phyloP scores from a whole-genome alignment of 768 basidiomycete genomes.

The Kwoniella sp. region DNA sequence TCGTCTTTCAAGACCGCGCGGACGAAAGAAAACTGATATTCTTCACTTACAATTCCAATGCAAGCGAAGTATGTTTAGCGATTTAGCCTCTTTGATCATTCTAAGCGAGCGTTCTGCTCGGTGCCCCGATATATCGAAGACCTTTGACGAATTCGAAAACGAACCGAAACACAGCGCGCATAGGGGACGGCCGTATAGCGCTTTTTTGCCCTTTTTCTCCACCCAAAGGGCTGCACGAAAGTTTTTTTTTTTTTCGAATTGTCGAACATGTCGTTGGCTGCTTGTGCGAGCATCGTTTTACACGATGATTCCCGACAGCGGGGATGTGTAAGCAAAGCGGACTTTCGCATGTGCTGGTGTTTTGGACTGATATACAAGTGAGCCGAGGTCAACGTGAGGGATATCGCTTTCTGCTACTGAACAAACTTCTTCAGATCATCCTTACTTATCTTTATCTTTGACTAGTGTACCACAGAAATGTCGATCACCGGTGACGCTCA shows the following conservation, averaged over 20 bases:
- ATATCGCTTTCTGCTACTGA: background rate
- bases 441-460: background rate
- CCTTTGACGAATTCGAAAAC: background rate
- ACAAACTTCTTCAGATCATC: no score
- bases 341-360: background rate
- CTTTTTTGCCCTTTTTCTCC: background rate
- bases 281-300: background rate
- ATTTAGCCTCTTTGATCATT: background rate
- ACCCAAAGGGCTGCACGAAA: background rate
- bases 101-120: background rate
- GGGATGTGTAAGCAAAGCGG: background rate
- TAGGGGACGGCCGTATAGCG: background rate
- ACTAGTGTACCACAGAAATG: background rate
- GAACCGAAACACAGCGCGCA: background rate
- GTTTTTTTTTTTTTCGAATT: background rate
- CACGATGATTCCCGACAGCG: background rate
- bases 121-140: background rate
- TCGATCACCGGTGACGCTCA: conserved; percentile 6
- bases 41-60: no score
- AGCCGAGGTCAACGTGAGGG: background rate
- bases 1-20: no score
- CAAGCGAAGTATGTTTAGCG: background rate
- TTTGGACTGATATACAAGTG: background rate
- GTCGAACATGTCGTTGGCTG: background rate
- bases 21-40: no score